Conservation (phyloP, 192 early-diverging fungal genomes). For the Backusella sp. region DNA sequence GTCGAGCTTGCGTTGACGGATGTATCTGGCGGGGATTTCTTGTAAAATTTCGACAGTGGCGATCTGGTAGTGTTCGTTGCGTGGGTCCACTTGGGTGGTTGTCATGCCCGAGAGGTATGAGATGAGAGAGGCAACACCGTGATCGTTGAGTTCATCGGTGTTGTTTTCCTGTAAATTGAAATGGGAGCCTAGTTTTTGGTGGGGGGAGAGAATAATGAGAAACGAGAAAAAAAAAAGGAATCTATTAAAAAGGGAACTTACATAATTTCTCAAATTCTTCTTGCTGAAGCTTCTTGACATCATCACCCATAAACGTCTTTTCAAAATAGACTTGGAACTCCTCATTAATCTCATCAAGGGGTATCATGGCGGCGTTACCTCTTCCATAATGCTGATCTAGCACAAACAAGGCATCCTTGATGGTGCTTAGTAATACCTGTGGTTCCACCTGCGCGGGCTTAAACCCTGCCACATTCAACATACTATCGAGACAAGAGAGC, state of each 20-base stretch:
- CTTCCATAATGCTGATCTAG: not conserved
- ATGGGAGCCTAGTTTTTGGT: constrained; percentile 18
- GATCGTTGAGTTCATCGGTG: not conserved
- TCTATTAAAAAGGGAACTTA: not conserved
- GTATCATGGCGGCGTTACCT: not conserved
- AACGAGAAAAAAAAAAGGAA: no score
- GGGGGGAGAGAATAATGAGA: not conserved
- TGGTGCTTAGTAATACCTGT: not conserved
- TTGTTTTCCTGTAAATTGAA: constrained; percentile 8
- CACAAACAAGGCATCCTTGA: not conserved
- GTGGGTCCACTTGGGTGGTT: not conserved
- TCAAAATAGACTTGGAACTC: constrained; percentile 24
- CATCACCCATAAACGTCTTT: not conserved
- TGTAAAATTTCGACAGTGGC: constrained; percentile 18
- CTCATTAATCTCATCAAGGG: constrained; percentile 9
- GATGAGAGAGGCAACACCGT: constrained; percentile 22
- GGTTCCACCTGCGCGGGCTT: not conserved
- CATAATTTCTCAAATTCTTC: constrained; percentile 26
- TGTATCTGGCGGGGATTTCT: constrained; percentile 16
- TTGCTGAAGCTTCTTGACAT: constrained; percentile 18
- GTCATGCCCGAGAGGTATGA: constrained; percentile 24
- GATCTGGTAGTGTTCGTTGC: constrained; percentile 22
- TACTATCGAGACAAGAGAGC: constrained; percentile 27
- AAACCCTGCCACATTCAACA: constrained; percentile 26
- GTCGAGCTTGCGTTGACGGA: not conserved